Base-by-base conservation (phyloP, 78 protist species). In the Protostelium mycophagum region DNA sequence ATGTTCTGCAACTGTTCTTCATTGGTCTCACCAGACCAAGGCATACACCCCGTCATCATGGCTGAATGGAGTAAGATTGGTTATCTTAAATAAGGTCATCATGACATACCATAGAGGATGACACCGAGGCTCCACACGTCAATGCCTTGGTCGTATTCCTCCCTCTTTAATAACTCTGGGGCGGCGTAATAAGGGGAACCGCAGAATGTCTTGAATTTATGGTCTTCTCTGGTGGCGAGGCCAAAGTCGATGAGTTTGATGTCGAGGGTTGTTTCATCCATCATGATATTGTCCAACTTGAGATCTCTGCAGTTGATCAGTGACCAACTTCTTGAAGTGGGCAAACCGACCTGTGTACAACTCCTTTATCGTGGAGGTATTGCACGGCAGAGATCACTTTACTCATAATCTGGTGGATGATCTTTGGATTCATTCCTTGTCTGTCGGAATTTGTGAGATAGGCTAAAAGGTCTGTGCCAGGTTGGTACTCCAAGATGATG, bases 221-320 rank as follows among this genome's bases (percentile, higher is more conserved):
- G 34, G 34, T 25, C 89, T 5, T 25, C 84, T 34, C 25, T 73
- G 31, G 38, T 35, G 1, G 84, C 0, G 10, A 95, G 88, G 28
- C 97, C 97, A 88, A 95, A 95, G 84, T 95, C 97, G 83, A 95
- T 89, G 35, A 95, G 73, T 63, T 93, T 92, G 87, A 95, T 87
- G 83, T 89, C 87, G 35, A 63, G 36, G 5, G 1, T 51, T 85
- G 83, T 31, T 31, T 38, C 87, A 51, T 90, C 94, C 34, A 95
- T 88, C 35, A 95, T 91, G 35, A 95, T 51, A 84, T 95, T 95
- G 88, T 95, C 97, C 31, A 93, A 96, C 88, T 95, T 93, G 73
- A 51, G 5, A 51, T 51, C 73, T 51, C 73, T 51, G 73, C 5
- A 25, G 73, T 25, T 51, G 73, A 51, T 51, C 31, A 25, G 73